Evolutionary conservation across 164 flowering plant genomes (phyloP).

Genomic region (Macadamia integrifolia): DNA sequence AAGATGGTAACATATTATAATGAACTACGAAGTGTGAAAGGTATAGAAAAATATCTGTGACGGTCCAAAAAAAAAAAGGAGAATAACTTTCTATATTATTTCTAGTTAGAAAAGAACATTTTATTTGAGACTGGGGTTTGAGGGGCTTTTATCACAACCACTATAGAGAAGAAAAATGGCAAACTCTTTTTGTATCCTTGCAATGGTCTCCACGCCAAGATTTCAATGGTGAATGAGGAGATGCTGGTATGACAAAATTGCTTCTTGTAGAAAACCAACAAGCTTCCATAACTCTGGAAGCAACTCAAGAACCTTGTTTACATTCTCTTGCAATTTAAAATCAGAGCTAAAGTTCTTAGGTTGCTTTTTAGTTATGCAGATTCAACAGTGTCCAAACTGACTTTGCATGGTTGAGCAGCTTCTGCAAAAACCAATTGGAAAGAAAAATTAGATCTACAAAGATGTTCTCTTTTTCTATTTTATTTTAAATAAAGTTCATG

Average conservation of each 20-base stretch:
- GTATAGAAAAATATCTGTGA: no score
- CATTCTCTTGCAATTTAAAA: conserved; percentile 56
- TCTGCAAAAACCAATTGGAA: conserved; percentile 35
- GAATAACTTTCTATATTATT: no score
- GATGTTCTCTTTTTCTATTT: no score
- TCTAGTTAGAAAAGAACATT: no score
- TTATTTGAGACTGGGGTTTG: conserved; percentile 8
- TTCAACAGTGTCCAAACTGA: conserved; percentile 53
- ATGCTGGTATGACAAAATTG: conserved; percentile 59
- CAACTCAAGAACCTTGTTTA: conserved; percentile 73
- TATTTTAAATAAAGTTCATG: no score
- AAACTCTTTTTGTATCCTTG: conserved; percentile 72
- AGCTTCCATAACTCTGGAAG: conserved; percentile 87
- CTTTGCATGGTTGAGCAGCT: conserved; percentile 59
- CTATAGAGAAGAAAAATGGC: conserved; percentile 83
- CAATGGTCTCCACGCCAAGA: conserved; percentile 53
- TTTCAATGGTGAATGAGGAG: conserved; percentile 79
- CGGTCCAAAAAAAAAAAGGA: no score
- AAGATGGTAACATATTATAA: no score
- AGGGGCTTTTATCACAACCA: conserved; percentile 39
- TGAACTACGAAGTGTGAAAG: no score
- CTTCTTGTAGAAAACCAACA: conserved; percentile 50
- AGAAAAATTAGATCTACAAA: background rate
- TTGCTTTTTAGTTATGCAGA: conserved; percentile 53
- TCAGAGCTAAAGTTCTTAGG: conserved; percentile 42